Evolutionary conservation across 2,329 filamentous ascomycete genomes (phyloP), one percentile per base, ranked within the genome.

Genomic region (Neonectria neomacrospora): DNA sequence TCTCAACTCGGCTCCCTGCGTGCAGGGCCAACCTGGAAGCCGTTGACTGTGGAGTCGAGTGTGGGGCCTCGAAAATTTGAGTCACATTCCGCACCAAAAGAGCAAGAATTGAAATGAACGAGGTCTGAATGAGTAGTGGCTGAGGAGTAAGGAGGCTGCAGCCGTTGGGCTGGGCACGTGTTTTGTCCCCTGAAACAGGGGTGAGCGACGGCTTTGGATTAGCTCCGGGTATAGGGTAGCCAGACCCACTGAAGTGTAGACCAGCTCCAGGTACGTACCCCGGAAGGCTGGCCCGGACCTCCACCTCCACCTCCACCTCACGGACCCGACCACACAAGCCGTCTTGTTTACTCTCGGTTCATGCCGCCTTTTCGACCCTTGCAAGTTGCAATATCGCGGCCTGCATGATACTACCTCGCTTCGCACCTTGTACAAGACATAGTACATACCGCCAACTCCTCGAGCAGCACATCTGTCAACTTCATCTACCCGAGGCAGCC

Each of bases 311-410:
- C 34, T 37, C 34, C 34, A 37, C 34, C 6, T 37, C 34, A 7
- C 14, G 34, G 34, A n/a, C 34, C 34, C 34, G 34, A 37, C 34
- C 34, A 37, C 34, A 37, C 34, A 37, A 37, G 14, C 9, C 37
- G 37, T 32, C 47, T 23, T 54, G 34, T 58, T 63, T 44, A 44
- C 60, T 58, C 23, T 45, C 45, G 37, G 32, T 34, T 48, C 48
- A 58, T 50, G 50, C 26, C 54, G 54, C 54, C 37, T 30, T 41
- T 44, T 52, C 48, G 48, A 59, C 48, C 47, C 47, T 50, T 50
- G 47, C n/a, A 41, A 20, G n/a, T 50, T 50, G n/a, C 47, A 34
- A 39, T 32, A 52, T 26, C 12, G 20, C 20, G 47, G 37, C 14
- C 50, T 45, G 50, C 56, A 45, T 53, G 22, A 41, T 20, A 18